Evolutionary conservation across 768 basidiomycete genomes (phyloP).

Genomic region (Butyriboletus loyo): DNA sequence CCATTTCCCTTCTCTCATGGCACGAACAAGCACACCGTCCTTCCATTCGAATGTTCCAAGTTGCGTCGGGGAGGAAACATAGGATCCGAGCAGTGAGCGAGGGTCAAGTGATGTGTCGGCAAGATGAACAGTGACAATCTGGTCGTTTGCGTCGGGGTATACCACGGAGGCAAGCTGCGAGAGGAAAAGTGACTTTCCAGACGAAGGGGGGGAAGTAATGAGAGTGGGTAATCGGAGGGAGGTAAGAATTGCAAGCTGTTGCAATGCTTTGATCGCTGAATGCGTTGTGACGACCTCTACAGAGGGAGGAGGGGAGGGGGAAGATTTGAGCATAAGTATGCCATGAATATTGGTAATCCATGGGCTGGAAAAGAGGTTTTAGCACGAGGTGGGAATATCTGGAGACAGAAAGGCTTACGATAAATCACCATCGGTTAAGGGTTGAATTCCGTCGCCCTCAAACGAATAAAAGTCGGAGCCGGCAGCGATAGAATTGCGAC

Average conservation of each 20-base stretch:
- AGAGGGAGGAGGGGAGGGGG: conserved; percentile 22
- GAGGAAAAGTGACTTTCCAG: conserved; percentile 82
- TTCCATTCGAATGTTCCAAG: conserved; percentile 95
- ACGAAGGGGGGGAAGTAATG: conserved; percentile 80
- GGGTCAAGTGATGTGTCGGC: conserved; percentile 96
- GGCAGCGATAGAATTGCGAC: conserved; percentile 45
- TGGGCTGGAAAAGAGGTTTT: conserved; percentile 40
- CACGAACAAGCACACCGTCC: conserved; percentile 87
- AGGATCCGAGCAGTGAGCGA: conserved; percentile 88
- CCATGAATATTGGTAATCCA: conserved; percentile 62
- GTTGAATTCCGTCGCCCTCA: conserved; percentile 32
- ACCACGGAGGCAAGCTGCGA: conserved; percentile 70
- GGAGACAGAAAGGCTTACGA: conserved; percentile 41
- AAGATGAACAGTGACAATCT: conserved; percentile 83
- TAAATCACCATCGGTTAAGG: conserved; percentile 47
- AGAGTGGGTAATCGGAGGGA: conserved; percentile 75
- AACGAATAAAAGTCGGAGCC: conserved; percentile 45
- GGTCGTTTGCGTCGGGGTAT: conserved; percentile 56
- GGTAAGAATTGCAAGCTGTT: conserved; percentile 57
- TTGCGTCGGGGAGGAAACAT: conserved; percentile 78
- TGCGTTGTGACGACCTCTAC: conserved; percentile 60
- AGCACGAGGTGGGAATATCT: conserved; percentile 9
- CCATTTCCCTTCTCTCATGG: conserved; percentile 90
- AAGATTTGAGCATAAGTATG: conserved; percentile 56
- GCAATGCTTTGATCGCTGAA: conserved; percentile 56